Conservation (phyloP, 2,329 filamentous ascomycete genomes). For the Tolypocladium ovalisporum region DNA sequence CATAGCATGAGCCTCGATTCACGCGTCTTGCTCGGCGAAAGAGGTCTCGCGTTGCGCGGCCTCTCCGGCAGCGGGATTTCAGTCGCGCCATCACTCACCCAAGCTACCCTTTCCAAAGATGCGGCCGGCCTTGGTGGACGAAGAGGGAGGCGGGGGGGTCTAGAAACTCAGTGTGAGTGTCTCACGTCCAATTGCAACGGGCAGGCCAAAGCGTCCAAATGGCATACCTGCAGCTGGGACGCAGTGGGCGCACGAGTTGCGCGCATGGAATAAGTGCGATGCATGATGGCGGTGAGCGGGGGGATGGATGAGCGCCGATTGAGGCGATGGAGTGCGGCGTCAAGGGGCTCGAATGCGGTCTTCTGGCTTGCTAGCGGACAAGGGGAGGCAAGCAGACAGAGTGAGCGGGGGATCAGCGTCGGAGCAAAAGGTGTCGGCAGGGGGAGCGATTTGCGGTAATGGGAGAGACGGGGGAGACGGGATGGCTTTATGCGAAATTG, state of each 20-base stretch:
- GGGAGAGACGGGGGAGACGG: neutral
- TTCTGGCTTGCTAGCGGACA: neutral
- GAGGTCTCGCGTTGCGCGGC: neutral
- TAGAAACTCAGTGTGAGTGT: constrained; percentile 28
- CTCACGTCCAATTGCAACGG: neutral
- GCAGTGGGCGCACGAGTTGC: constrained; percentile 91
- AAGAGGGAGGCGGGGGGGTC: constrained; percentile 87
- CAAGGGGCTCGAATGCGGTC: neutral
- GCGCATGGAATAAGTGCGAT: constrained; percentile 99
- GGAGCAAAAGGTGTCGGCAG: constrained; percentile 1
- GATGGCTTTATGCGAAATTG: constrained; percentile 7
- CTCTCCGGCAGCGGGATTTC: neutral
- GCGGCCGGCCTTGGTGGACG: constrained; percentile 80
- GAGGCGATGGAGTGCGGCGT: neutral
- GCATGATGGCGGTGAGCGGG: constrained; percentile 48
- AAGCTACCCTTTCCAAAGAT: constrained; percentile 81
- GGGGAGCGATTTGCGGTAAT: neutral
- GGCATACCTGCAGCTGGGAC: constrained; percentile 53
- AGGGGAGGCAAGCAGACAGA: neutral
- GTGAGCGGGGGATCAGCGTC: constrained; percentile 1
- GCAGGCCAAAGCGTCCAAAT: neutral
- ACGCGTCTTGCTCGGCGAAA: neutral
- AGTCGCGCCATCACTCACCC: constrained; percentile 49
- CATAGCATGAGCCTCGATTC: constrained; percentile 1
- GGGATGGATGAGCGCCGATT: neutral